Conservation (phyloP, 2,329 filamentous ascomycete genomes). For the Proliferodiscus dingleyae region DNA sequence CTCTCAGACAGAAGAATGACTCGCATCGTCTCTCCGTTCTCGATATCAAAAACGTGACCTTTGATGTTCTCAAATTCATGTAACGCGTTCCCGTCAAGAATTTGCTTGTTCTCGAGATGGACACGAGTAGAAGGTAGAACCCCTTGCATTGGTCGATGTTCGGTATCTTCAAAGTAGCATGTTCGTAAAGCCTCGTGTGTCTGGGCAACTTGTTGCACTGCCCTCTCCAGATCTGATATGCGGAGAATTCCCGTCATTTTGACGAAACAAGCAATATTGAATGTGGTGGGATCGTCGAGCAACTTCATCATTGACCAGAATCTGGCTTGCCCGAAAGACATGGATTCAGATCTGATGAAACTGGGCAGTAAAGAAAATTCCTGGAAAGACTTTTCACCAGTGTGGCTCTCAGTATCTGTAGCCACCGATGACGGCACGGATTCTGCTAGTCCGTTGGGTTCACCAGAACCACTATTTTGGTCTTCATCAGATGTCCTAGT, state of each 20-base stretch:
- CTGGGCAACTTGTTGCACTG: not conserved
- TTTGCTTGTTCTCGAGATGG: no score
- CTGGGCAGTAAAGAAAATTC: not conserved
- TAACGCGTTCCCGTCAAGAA: not conserved
- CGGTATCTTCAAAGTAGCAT: not conserved
- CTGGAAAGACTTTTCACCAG: no score
- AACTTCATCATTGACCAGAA: constrained; percentile 2
- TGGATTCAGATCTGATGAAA: constrained; percentile 1
- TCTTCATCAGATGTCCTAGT: no score
- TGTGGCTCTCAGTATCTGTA: no score
- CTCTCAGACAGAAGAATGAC: constrained; percentile 34
- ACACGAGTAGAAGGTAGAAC: no score
- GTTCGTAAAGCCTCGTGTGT: constrained; percentile 6
- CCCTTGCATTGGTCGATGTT: no score
- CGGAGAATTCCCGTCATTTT: not conserved
- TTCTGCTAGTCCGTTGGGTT: no score
- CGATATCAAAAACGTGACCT: constrained; percentile 17
- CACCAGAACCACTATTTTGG: no score
- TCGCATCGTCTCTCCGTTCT: constrained; percentile 21
- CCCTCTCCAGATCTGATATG: constrained; percentile 1
- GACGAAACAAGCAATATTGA: constrained; percentile 2
- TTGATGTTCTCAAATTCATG: constrained; percentile 9
- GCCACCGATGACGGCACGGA: no score
- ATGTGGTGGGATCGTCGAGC: constrained; percentile 2
- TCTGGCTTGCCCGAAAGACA: constrained; percentile 2